Conservation (phyloP, 2,329 filamentous ascomycete genomes). For the Neonectria sp. region DNA sequence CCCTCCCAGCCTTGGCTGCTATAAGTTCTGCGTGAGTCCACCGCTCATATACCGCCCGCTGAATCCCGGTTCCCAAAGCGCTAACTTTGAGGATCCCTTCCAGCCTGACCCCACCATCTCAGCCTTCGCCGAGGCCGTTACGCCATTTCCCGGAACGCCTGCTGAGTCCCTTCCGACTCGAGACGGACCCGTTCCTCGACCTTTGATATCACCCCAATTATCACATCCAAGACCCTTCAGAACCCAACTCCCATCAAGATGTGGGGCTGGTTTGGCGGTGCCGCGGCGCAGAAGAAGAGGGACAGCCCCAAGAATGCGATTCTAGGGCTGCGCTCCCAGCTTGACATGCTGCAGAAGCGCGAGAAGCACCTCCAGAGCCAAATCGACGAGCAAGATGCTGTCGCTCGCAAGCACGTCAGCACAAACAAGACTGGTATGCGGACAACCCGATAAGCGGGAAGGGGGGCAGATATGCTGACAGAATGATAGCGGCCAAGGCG, state of each 20-base stretch:
- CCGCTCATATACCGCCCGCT: conserved; percentile 4
- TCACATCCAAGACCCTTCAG: conserved; percentile 14
- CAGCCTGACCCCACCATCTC: conserved; percentile 48
- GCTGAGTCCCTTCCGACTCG: conserved; percentile 23
- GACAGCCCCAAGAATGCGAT: conserved; percentile 98
- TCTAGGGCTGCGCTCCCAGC: conserved; percentile 85
- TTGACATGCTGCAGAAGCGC: conserved; percentile 98
- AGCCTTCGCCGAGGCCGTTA: conserved; percentile 40
- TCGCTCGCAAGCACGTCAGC: conserved; percentile 88
- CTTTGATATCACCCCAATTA: conserved; percentile 23
- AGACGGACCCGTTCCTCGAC: conserved; percentile 34
- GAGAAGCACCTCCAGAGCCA: conserved; percentile 92
- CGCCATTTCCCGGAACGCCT: conserved; percentile 42
- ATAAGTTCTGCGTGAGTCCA: conserved; percentile 18
- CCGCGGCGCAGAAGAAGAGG: conserved; percentile 86
- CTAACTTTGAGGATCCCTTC: conserved; percentile 31
- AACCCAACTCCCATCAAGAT: conserved; percentile 57
- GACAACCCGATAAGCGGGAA: conserved; percentile 5
- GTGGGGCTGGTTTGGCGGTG: conserved; percentile 95
- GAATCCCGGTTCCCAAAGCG: conserved; percentile 5
- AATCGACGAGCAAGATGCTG: conserved; percentile 91
- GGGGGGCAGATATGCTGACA: conserved; percentile 43
- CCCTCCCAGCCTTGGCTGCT: not conserved
- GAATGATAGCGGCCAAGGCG: conserved; percentile 81
- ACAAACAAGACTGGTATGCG: conserved; percentile 91